Percentiles rank a stretch among this genome's conserved stretches.
These are phyloP conservation scores for Calocera viscosa DNA, from an alignment of 768 basidiomycete genomes.

Conservation along the genomic window DNA sequence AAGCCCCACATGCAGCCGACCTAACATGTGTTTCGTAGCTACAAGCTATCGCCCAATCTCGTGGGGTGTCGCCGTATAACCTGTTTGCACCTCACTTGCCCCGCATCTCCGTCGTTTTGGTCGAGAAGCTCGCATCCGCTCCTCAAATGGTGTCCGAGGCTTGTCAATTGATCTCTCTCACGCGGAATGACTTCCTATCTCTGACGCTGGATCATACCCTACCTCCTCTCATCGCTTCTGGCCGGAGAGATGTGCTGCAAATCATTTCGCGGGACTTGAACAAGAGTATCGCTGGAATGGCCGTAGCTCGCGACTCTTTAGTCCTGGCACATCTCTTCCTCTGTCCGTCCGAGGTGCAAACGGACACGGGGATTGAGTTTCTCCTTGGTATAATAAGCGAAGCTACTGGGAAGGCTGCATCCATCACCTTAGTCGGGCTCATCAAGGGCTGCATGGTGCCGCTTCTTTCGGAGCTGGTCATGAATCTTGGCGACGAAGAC, in stretches of 20 bases:
- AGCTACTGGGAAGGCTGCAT: constrained; percentile 34
- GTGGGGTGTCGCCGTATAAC: constrained; percentile 50
- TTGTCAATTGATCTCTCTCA: constrained; percentile 53
- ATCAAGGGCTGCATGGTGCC: constrained; percentile 57
- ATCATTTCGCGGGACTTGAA: constrained; percentile 45
- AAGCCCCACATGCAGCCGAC: not conserved
- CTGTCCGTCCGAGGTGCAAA: constrained; percentile 41
- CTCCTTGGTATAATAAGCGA: constrained; percentile 46
- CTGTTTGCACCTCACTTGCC: constrained; percentile 59
- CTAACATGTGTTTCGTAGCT: constrained; percentile 35
- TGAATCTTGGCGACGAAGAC: constrained; percentile 63
- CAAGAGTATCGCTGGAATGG: constrained; percentile 36
- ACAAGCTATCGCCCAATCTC: constrained; percentile 40
- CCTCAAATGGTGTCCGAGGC: constrained; percentile 49
- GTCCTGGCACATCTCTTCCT: constrained; percentile 60
- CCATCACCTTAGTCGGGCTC: constrained; percentile 31
- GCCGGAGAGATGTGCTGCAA: constrained; percentile 47
- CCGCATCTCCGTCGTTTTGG: constrained; percentile 51
- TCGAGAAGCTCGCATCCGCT: constrained; percentile 44
- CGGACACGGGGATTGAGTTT: constrained; percentile 49
- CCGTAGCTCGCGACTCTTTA: constrained; percentile 44
- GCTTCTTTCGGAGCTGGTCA: constrained; percentile 61
- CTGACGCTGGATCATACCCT: constrained; percentile 52
- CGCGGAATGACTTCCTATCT: constrained; percentile 47
- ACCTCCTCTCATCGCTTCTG: constrained; percentile 53